Evolutionary conservation across 768 basidiomycete species (phyloP), one percentile per base, ranked within the genome.

Genomic region (Lactarius indigo): DNA sequence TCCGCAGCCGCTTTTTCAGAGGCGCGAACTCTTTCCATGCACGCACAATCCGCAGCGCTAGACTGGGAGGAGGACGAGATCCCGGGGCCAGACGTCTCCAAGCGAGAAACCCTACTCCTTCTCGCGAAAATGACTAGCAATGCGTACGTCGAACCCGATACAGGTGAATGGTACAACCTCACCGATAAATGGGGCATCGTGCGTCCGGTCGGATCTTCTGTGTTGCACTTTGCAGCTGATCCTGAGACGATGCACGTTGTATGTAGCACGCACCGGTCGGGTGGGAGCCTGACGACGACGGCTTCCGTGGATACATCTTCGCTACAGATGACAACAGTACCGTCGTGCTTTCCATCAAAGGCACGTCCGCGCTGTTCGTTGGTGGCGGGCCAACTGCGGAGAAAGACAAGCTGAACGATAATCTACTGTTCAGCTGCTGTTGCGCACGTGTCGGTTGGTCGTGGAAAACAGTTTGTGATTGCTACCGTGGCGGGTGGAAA

Each of bases 111-210:
- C 2, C 78, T 98, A 35, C 80, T 91, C 39, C 79, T 86, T 65
- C 83, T 99, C 57, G 96, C 95, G 12, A 97, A 94, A 85, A 98
- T 99, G 92, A 86, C 93, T 47, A 92, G 89, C 73, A 94, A 98
- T 74, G 94, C 96, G 57, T 98, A 98, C 79, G 72, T 89, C 18
- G 73, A 80, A 13, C 85, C 85, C 0, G 80, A 82, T 9, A 86
- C 89, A 63, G 65, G 76, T 7, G 83, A 75, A 1, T 98, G 96
- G 96, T 96, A 92, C 75, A 86, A 90, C 57, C 72, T 95, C 55
- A 82, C 80, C 1, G 82, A 80, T 0, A 73, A 80, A 5, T 98
- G 90, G 90, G 92, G 92, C 67, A 81, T 72, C 61, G 77, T 77
- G 52, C 61, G 64, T 56, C 54, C 39, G 30, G 23, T 35, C 17